Conservation (phyloP, 495 filamentous ascomycete genomes). For the Oleoguttula mirabilis region DNA sequence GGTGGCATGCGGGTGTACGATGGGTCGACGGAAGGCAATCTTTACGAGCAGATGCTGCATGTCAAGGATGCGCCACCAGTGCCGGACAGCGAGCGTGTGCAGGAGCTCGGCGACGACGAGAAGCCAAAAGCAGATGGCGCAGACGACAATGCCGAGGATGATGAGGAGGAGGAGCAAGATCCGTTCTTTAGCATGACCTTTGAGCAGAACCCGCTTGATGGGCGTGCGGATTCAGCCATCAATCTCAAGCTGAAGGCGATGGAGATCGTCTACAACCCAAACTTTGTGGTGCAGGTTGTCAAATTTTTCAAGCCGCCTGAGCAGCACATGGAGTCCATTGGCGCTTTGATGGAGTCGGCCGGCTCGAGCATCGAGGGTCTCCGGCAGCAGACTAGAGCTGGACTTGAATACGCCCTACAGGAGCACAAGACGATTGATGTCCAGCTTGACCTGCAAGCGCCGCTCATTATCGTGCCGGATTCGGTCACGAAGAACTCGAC, state of each 20-base stretch:
- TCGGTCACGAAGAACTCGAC: conserved; percentile 69
- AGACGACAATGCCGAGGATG: conserved; percentile 28
- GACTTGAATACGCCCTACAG: conserved; percentile 86
- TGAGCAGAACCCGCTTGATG: conserved; percentile 90
- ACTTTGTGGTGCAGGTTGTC: conserved; percentile 74
- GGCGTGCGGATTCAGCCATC: conserved; percentile 76
- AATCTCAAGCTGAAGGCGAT: conserved; percentile 88
- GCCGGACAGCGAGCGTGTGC: conserved; percentile 39
- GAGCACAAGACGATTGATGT: conserved; percentile 98
- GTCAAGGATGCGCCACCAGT: conserved; percentile 72
- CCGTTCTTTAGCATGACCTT: conserved; percentile 81
- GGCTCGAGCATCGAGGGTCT: conserved; percentile 90
- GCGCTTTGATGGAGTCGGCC: conserved; percentile 83
- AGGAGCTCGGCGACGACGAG: conserved; percentile 41
- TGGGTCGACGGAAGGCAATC: conserved; percentile 77
- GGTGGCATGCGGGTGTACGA: conserved; percentile 91
- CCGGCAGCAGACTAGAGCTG: conserved; percentile 87
- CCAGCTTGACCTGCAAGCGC: conserved; percentile 88
- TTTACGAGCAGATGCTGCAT: conserved; percentile 86
- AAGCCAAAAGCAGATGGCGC: conserved; percentile 27
- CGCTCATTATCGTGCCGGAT: conserved; percentile 90
- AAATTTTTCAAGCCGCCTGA: conserved; percentile 94
- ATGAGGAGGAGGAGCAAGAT: conserved; percentile 44
- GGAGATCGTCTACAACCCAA: conserved; percentile 93
- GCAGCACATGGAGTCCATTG: conserved; percentile 95